Evolutionary conservation across 208 protist species (phyloP).

Genomic region (Leishmania gerbilli): DNA sequence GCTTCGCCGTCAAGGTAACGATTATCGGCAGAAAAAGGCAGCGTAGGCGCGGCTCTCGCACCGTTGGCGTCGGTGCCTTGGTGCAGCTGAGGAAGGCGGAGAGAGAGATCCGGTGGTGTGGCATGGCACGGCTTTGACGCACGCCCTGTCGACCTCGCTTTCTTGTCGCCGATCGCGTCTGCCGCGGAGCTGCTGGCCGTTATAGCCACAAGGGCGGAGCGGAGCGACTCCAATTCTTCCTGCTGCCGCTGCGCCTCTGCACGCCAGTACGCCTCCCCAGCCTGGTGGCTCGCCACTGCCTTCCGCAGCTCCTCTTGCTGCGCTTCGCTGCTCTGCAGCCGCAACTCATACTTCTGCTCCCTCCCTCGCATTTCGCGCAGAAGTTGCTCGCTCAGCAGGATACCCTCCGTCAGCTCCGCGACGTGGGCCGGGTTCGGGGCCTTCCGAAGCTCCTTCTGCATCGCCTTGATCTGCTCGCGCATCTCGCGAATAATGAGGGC

Average conservation of each 20-base stretch:
- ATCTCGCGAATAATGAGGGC: constrained; percentile 86
- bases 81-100: not conserved
- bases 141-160: not conserved
- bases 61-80: not conserved
- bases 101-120: not conserved
- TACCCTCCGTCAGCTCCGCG: constrained; percentile 27
- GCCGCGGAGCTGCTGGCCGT: not conserved
- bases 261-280: constrained; percentile 19
- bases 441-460: constrained; percentile 48
- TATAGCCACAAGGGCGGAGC: constrained; percentile 9
- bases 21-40: not conserved
- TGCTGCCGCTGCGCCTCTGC: constrained; percentile 16
- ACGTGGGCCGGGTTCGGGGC: constrained; percentile 31
- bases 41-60: not conserved
- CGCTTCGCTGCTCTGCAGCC: constrained; percentile 8
- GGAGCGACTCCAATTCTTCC: constrained; percentile 17
- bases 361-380: constrained; percentile 25
- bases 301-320: constrained; percentile 14
- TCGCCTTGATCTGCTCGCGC: constrained; percentile 43
- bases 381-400: constrained; percentile 23
- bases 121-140: not conserved
- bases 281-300: constrained; percentile 12
- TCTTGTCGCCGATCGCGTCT: not conserved
- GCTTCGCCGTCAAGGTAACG: not conserved
- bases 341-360: constrained; percentile 20